Base-by-base conservation (phyloP, 75 land plant species). In the Pinus albicaulis region DNA sequence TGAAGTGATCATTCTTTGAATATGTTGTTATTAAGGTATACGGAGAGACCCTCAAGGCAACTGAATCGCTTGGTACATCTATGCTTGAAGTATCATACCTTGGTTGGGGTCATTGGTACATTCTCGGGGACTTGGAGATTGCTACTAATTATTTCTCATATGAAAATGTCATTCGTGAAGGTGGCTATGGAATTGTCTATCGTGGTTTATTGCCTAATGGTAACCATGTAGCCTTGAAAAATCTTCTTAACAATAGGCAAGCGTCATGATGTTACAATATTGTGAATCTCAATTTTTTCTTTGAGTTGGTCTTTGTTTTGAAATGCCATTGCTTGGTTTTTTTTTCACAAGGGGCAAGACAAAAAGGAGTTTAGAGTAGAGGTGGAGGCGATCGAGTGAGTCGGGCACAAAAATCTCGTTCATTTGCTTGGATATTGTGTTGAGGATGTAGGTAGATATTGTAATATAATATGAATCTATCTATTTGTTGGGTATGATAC, bases 71-170 rank as follows among this genome's bases (percentile, higher is more conserved):
- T 44, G 31, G 41, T 16, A 23, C 79, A 5, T 65, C 76, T 5
- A 90, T 61, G 66, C 90, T 92, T 3, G 92, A 89, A 55, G 97
- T 90, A 7, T 88, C 92, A 14, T 91, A 92, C 72, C 76, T 92
- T 74, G 98, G 98, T 0, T 95, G 96, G 98, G 98, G 98, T 1
- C 93, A 85, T 38, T 93, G 98, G 98, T 95, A 87, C 66, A 87
- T 92, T 41, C 76, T 95, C 59, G 63, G 91, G 56, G 98, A 95
- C 82, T 87, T 95, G 23, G 92, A 95, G 80, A 82, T 79, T 0
- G 90, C 96, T 12, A 91, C 98, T 3, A 76, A 80, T 41, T 81
- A 78, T 28, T 86, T 93, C 14, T 78, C 88, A 2, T 78, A 81
- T 28, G 80, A 82, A 55, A 89, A 87, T 59, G 92, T 92, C 66